Percentiles rank a stretch among this genome's conserved stretches.
These are phyloP conservation scores for Fragaria nilgerrensis DNA, from an alignment of 306 rosid genomes.

Conservation along the genomic window DNA sequence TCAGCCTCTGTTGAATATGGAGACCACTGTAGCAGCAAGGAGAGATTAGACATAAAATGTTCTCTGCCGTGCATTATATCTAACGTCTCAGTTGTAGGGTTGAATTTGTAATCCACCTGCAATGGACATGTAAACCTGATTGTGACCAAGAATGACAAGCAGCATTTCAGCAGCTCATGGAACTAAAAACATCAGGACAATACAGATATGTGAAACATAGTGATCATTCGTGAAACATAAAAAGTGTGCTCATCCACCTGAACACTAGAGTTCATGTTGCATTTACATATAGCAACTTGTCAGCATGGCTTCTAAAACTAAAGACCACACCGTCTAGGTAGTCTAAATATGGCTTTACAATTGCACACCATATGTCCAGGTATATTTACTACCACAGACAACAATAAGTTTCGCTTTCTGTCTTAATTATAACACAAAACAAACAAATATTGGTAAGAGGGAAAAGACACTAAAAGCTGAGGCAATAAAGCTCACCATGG, in stretches of 20 bases:
- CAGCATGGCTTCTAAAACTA: not conserved
- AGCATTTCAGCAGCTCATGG: slow-evolving; percentile 16
- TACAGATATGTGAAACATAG: not conserved
- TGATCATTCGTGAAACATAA: not conserved
- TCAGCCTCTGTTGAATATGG: slow-evolving; percentile 83
- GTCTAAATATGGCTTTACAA: not conserved
- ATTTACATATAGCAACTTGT: not conserved
- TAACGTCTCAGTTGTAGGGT: slow-evolving; percentile 44
- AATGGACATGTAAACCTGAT: slow-evolving; percentile 23
- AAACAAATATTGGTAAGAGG: not conserved
- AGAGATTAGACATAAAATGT: slow-evolving; percentile 62
- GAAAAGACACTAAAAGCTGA: slow-evolving; percentile 10
- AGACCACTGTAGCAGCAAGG: slow-evolving; percentile 73
- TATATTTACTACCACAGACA: not conserved
- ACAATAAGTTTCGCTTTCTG: not conserved
- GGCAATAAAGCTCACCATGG: slow-evolving; percentile 70
- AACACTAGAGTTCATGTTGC: not conserved
- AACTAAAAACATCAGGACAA: slow-evolving; percentile 5
- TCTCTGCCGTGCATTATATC: slow-evolving; percentile 59
- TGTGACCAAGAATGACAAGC: not conserved
- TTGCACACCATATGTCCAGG: not conserved
- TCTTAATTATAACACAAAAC: not conserved
- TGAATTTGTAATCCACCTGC: slow-evolving; percentile 76
- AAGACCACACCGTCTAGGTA: not conserved
- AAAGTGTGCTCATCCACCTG: not conserved